Base-by-base conservation (phyloP, 768 basidiomycete species). In the Tricholoma sp. region DNA sequence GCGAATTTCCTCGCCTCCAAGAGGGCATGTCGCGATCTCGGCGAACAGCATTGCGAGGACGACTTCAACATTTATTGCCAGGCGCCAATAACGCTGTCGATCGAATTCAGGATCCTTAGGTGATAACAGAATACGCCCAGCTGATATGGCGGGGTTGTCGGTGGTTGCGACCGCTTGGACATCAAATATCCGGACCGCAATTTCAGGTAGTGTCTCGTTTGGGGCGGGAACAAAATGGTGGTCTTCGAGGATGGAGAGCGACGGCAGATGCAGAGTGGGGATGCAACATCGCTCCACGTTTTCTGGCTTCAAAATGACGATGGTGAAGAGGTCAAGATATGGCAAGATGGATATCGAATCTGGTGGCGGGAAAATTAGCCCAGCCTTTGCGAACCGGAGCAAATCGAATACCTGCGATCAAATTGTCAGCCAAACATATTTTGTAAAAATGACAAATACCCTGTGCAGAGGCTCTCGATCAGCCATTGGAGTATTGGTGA, bases 151-250 rank as follows among this genome's bases (percentile, higher is more conserved):
- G 31, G 22, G 9, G 3, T 35, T 11, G 11, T 41, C 14, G 24
- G 11, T 18, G 22, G 54, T 32, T 10, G 51, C 51, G 22, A 49
- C 8, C 32, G 54, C 56, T n/a, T n/a, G n/a, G n/a, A n/a, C n/a
- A 41, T 60, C 59, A 53, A 56, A 59, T 52, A 59, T 59, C 41
- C 55, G 59, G 39, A 55, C 59, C 12, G 31, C 55, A 46, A 57
- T 57, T 53, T 22, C 43, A 50, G 59, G 56, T 19, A 24, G 43
- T 53, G 53, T 60, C 6, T 39, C 47, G 21, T 12, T 21, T 8
- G 59, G 59, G 29, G 59, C 56, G 11, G 24, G 24, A 50, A 18
- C 49, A 34, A 60, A 54, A 16, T 35, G 50, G 24, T 46, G 46
- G 8, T 57, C 21, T 45, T 57, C 50, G 21, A 60, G 35, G 22